Evolutionary conservation across 2,329 filamentous ascomycete genomes (phyloP).

Genomic region (Colletotrichum tabaci): DNA sequence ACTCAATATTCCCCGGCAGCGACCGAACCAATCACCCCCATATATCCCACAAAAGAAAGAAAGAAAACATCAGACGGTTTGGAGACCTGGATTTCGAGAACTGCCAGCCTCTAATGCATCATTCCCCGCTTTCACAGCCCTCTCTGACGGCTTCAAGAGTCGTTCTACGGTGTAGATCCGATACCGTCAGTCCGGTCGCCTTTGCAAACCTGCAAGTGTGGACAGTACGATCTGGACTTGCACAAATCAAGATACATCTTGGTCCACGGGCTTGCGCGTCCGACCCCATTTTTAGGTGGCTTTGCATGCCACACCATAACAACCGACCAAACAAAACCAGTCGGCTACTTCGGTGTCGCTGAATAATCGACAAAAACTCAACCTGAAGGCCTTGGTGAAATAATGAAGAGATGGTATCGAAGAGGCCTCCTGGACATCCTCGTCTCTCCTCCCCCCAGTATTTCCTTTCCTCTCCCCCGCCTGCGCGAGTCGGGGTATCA

Average conservation of each 20-base stretch:
- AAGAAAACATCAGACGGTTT: conserved; percentile 31
- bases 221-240: neutral
- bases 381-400: conserved; percentile 17
- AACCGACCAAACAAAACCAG: neutral
- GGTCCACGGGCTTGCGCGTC: conserved; percentile 33
- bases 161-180: conserved; percentile 1
- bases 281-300: conserved; percentile 26
- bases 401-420: neutral
- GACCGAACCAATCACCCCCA: conserved; percentile 28
- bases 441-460: no score
- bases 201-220: conserved; percentile 15
- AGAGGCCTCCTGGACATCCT: conserved; percentile 4
- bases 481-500: conserved; percentile 7
- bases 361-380: conserved; percentile 20
- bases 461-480: neutral
- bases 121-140: conserved; percentile 32
- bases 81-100: conserved; percentile 26
- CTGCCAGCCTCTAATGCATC: neutral
- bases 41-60: neutral
- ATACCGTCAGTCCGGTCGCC: conserved; percentile 9
- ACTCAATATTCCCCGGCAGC: conserved; percentile 15
- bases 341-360: conserved; percentile 1
- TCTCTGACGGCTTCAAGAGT: conserved; percentile 20
- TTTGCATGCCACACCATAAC: conserved; percentile 21
- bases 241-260: conserved; percentile 19